These are phyloP conservation scores for Aspergillus flavus DNA, from an alignment of 2,329 filamentous ascomycete genomes.

Conservation along the genomic window DNA sequence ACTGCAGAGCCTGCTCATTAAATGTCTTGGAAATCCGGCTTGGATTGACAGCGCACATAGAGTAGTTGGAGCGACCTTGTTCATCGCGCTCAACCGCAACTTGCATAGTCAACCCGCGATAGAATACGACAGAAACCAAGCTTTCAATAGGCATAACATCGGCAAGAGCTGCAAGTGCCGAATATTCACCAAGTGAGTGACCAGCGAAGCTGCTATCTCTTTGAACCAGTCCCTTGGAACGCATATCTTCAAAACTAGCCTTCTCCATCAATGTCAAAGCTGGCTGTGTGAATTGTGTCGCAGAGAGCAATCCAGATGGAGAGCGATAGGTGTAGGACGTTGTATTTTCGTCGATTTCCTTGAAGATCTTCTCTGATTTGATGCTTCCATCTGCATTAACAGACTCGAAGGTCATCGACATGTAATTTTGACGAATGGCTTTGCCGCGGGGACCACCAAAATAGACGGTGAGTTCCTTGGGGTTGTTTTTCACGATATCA, in stretches of 20 bases:
- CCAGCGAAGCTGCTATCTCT: conserved; percentile 96
- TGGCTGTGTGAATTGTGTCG: conserved; percentile 97
- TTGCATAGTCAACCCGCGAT: conserved; percentile 98
- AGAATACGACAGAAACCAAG: conserved; percentile 97
- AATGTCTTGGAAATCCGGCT: conserved; percentile 98
- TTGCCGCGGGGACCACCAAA: conserved; percentile 97
- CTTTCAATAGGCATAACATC: conserved; percentile 99
- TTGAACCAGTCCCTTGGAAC: conserved; percentile 91
- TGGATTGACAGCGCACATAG: conserved; percentile 98
- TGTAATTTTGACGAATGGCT: conserved; percentile 97
- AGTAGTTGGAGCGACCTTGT: conserved; percentile 92
- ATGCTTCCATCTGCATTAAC: conserved; percentile 87
- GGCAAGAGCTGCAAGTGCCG: conserved; percentile 89
- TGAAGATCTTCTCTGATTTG: conserved; percentile 99
- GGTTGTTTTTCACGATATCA: conserved; percentile 99
- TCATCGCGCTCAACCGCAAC: conserved; percentile 97
- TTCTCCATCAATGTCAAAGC: conserved; percentile 99
- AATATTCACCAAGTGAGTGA: conserved; percentile 98
- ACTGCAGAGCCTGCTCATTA: conserved; percentile 95
- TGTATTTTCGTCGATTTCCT: conserved; percentile 90
- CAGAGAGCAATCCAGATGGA: conserved; percentile 89
- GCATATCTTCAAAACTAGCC: conserved; percentile 99
- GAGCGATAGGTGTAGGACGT: conserved; percentile 97
- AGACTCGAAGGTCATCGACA: conserved; percentile 99
- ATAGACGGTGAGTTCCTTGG: conserved; percentile 96